A percentile compares a stretch with the other conserved stretches of the same genome.
These are phyloP conservation scores for Phytophthora lateralis DNA, from an alignment of 352 stramenopile species.

Conservation along the genomic window DNA sequence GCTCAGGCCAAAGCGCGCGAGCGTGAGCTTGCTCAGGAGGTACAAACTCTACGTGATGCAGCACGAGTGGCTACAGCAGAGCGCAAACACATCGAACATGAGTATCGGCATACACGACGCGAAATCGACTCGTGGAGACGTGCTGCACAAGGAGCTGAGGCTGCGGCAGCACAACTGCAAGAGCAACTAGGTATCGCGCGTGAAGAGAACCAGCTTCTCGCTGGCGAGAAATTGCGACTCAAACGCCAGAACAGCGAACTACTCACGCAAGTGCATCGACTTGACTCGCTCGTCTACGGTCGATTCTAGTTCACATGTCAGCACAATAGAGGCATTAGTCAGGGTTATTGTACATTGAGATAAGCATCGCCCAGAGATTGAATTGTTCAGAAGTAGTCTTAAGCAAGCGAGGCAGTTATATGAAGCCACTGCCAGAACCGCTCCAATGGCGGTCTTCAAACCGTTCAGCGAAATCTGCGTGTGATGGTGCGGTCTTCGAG, in stretches of 20 bases:
- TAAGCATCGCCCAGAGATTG: conserved; percentile 9
- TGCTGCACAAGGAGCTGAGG: conserved; percentile 51
- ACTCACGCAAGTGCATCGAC: conserved; percentile 68
- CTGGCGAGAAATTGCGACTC: conserved; percentile 57
- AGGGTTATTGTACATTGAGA: conserved; percentile 10
- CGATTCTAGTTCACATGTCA: conserved; percentile 52
- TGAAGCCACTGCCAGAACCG: conserved; percentile 48
- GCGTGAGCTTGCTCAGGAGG: conserved; percentile 50
- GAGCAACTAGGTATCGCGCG: conserved; percentile 65
- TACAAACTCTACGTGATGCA: conserved; percentile 60
- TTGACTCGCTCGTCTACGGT: conserved; percentile 78
- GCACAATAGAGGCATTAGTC: conserved; percentile 11
- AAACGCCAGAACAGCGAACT: conserved; percentile 80
- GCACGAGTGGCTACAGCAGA: conserved; percentile 57
- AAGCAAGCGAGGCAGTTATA: conserved; percentile 17
- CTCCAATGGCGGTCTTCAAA: conserved; percentile 52
- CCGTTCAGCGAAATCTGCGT: conserved; percentile 35
- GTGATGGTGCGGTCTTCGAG: conserved; percentile 15
- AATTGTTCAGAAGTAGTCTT: conserved; percentile 14
- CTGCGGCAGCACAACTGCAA: conserved; percentile 51
- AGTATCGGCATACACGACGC: conserved; percentile 42
- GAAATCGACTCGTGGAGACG: conserved; percentile 70
- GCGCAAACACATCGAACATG: conserved; percentile 55
- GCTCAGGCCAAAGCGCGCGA: conserved; percentile 55
- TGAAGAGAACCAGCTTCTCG: conserved; percentile 71